Conservation (phyloP, 805 yeast genomes). For the Kuraishia cidri region DNA sequence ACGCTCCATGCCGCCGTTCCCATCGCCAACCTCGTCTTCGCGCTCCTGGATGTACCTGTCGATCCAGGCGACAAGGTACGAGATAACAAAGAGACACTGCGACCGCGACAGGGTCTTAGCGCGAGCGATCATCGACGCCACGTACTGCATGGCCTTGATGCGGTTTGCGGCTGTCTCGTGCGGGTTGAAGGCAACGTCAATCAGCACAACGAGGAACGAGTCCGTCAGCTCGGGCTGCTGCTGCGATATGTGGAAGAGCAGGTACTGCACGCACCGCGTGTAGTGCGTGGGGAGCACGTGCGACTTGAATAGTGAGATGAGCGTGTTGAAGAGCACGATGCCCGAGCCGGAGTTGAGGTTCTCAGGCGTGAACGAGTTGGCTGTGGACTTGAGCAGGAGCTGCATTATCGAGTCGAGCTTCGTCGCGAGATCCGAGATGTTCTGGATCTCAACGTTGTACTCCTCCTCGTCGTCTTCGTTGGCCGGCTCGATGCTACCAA, state of each 20-base stretch:
- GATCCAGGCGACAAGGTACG: conserved; percentile 78
- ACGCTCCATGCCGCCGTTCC: conserved; percentile 75
- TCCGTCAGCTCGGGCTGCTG: conserved; percentile 77
- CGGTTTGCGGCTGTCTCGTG: conserved; percentile 64
- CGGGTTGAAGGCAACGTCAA: conserved; percentile 74
- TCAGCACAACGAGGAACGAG: conserved; percentile 69
- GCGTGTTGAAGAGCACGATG: conserved; percentile 58
- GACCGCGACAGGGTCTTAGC: conserved; percentile 62
- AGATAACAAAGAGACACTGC: conserved; percentile 76
- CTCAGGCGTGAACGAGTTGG: conserved; percentile 21
- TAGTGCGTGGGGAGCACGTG: conserved; percentile 88
- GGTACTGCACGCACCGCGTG: conserved; percentile 80
- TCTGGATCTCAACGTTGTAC: conserved; percentile 52
- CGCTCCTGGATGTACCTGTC: conserved; percentile 75
- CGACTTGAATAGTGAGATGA: conserved; percentile 69
- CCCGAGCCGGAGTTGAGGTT: conserved; percentile 21
- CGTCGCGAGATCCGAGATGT: conserved; percentile 42
- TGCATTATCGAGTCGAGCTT: conserved; percentile 69
- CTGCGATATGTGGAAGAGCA: conserved; percentile 76
- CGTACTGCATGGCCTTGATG: conserved; percentile 85
- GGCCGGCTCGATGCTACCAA: conserved; percentile 83
- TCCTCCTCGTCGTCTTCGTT: conserved; percentile 81
- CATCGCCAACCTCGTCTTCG: conserved; percentile 67
- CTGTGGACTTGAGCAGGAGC: conserved; percentile 43
- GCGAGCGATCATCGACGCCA: conserved; percentile 84